Evolutionary conservation across 2,329 filamentous ascomycete genomes (phyloP), one percentile per base, ranked within the genome.

Genomic region (Colletotrichum australisinense): DNA sequence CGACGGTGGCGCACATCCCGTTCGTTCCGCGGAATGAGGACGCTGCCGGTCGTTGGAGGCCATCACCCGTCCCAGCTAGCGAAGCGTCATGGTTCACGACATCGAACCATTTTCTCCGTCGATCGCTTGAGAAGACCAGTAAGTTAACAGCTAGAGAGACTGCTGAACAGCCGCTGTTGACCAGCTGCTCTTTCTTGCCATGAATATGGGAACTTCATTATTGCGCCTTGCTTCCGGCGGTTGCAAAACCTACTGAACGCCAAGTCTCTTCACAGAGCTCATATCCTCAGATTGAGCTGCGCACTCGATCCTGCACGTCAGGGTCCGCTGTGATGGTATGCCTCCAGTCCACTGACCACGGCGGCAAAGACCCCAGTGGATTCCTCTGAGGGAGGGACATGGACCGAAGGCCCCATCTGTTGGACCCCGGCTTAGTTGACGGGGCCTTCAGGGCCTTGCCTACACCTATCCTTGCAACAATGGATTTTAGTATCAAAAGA

Each of bases 1-100:
- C 38, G 28, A 32, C 58, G 59, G 69, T 32, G 60, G 65, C 66
- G 46, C 58, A 53, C 66, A 42, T 69, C 35, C 65, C 65, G 26
- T 69, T 4, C 59, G 14, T 52, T 64, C 53, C 69, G 69, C 69
- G 53, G 59, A 55, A 35, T 28, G 53, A 19, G 65, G 59, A 72
- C 59, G 65, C 56, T 66, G 53, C 60, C 67, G 57, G n/a, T 7
- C 16, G 60, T 57, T 30, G 49, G 32, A 52, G 19, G 62, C 55
- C 30, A 60, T 58, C 30, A 35, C 7, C 56, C 59, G n/a, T 66
- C 60, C 63, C 7, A 28, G 42, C 24, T 55, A 32, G 19, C 26
- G 56, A 53, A 42, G 30, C 56, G 46, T 58, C 55, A 55, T 49
- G 14, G 38, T 32, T 46, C 60, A 46, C 56, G 22, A 71, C n/a